A percentile compares a stretch with the other conserved stretches of the same genome.
Evolutionary conservation across 257 asterid genomes (phyloP).

Genomic region (Gentiana straminea): DNA sequence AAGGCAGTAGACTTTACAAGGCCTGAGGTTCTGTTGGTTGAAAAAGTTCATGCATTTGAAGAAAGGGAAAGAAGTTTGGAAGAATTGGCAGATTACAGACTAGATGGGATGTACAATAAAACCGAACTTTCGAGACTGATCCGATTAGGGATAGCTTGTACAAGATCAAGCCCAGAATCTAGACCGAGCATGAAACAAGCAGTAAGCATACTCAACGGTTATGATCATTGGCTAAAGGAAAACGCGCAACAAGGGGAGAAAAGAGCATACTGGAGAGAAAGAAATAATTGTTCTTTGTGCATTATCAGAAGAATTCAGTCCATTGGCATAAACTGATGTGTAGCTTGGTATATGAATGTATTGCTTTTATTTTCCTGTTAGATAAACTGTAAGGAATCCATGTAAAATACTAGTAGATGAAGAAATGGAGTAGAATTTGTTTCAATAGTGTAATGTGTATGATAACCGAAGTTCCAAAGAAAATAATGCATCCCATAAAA

Average conservation of each 20-base stretch:
- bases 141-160: slow-evolving; percentile 70
- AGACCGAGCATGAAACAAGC: slow-evolving; percentile 88
- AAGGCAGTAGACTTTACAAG: slow-evolving; percentile 73
- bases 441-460: no score
- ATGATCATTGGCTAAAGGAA: slow-evolving; percentile 54
- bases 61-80: slow-evolving; percentile 29
- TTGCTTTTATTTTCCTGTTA: no score
- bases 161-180: slow-evolving; percentile 43
- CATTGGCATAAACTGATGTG: slow-evolving; percentile 60
- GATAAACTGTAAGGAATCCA: no score
- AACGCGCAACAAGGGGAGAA: slow-evolving; percentile 31
- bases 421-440: no score
- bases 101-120: slow-evolving; percentile 46
- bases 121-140: slow-evolving; percentile 58
- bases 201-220: slow-evolving; percentile 69
- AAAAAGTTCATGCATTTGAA: slow-evolving; percentile 43
- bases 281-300: slow-evolving; percentile 49
- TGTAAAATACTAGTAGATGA: no score
- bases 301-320: slow-evolving; percentile 76
- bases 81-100: slow-evolving; percentile 57
- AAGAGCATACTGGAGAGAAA: slow-evolving; percentile 60
- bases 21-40: slow-evolving; percentile 47
- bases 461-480: no score
- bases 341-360: no score
- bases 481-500: no score